Conservation (phyloP, 495 filamentous ascomycete species). For the Penicillium turbatum region DNA sequence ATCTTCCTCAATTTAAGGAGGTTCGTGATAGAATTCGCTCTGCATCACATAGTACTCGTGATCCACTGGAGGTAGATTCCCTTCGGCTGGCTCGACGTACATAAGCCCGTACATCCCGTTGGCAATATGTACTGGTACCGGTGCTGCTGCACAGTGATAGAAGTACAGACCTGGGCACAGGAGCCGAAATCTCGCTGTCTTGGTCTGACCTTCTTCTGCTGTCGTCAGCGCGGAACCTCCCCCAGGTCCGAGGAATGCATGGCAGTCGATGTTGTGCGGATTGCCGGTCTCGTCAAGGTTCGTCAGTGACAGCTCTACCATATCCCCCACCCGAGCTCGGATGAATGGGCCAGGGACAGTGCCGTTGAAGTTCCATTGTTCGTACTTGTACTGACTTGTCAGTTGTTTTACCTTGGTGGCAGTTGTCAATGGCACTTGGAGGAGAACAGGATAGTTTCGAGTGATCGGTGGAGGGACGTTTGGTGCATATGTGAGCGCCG, state of each 20-base stretch:
- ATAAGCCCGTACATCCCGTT: constrained; percentile 21
- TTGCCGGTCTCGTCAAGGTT: constrained; percentile 18
- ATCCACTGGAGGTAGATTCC: constrained; percentile 18
- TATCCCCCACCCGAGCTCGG: constrained; percentile 17
- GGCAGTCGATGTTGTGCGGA: constrained; percentile 20
- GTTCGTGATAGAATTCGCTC: constrained; percentile 26
- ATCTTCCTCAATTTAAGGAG: constrained; percentile 15
- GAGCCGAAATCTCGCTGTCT: constrained; percentile 17
- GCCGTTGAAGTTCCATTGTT: constrained; percentile 24
- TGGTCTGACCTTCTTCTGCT: constrained; percentile 16
- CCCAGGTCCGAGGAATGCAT: constrained; percentile 16
- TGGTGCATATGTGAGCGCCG: constrained; percentile 14
- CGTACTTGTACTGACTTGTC: constrained; percentile 20
- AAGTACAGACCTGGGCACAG: constrained; percentile 12
- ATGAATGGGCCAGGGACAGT: constrained; percentile 21
- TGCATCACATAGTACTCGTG: constrained; percentile 26
- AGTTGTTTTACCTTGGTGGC: constrained; percentile 10
- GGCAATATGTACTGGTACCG: constrained; percentile 20
- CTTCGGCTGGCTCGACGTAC: background rate
- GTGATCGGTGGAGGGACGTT: constrained; percentile 16
- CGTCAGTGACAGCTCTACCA: constrained; percentile 14
- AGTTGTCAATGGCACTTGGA: constrained; percentile 14
- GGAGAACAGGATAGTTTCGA: constrained; percentile 13
- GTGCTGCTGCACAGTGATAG: constrained; percentile 21
- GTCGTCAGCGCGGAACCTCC: constrained; percentile 18